Evolutionary conservation across 2,329 filamentous ascomycete genomes (phyloP).

Genomic region (Talaromyces funiculosus): DNA sequence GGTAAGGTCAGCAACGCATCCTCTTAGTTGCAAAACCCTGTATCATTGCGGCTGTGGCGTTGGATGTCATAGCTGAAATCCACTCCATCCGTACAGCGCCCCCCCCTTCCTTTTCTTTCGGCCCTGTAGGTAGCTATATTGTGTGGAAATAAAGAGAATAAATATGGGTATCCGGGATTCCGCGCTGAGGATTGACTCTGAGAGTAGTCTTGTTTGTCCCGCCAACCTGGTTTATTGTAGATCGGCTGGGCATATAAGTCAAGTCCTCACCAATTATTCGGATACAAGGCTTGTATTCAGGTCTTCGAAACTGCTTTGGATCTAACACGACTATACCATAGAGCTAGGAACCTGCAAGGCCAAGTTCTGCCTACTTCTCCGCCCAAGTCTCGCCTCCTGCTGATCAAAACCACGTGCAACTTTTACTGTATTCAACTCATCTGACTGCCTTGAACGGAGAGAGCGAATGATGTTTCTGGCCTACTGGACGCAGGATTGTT

Average conservation of each 20-base stretch:
- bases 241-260: not conserved
- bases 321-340: not conserved
- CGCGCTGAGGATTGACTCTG: not conserved
- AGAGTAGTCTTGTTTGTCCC: not conserved
- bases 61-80: slow-evolving; percentile 14
- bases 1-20: not conserved
- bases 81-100: not conserved
- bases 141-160: not conserved
- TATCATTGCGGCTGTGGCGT: slow-evolving; percentile 13
- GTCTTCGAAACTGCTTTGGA: not conserved
- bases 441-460: not conserved
- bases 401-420: not conserved
- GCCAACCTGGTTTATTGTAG: not conserved
- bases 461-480: not conserved
- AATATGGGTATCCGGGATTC: not conserved
- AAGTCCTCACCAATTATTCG: not conserved
- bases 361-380: not conserved
- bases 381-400: not conserved
- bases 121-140: not conserved
- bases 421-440: not conserved
- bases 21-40: not conserved
- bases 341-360: not conserved
- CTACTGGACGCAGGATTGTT: not conserved
- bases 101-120: not conserved
- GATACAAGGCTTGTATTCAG: not conserved